These are phyloP conservation scores for Moniliella sp. DNA, from an alignment of 1,284 basidiomycete genomes.

Conservation along the genomic window DNA sequence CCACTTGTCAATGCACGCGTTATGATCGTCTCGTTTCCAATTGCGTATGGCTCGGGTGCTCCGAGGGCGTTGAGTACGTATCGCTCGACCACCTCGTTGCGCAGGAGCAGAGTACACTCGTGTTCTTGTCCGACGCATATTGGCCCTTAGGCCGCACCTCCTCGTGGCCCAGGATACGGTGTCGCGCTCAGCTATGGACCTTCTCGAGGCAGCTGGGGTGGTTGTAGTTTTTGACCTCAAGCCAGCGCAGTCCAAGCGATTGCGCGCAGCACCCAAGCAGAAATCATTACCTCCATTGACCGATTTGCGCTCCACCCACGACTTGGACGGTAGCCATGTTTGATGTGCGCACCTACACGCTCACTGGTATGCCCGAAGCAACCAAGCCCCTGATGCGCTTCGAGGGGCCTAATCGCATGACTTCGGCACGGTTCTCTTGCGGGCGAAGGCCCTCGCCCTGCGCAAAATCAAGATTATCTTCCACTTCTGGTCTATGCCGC, in stretches of 20 bases:
- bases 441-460: slow-evolving; percentile 61
- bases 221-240: slow-evolving; percentile 79
- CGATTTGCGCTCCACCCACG: slow-evolving; percentile 71
- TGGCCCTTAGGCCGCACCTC: slow-evolving; percentile 71
- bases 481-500: slow-evolving; percentile 75
- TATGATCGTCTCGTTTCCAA: slow-evolving; percentile 82
- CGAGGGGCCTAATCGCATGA: slow-evolving; percentile 60
- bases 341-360: slow-evolving; percentile 77
- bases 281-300: slow-evolving; percentile 84
- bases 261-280: slow-evolving; percentile 77
- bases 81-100: slow-evolving; percentile 74
- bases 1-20: slow-evolving; percentile 58
- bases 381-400: slow-evolving; percentile 94
- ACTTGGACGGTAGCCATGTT: slow-evolving; percentile 75
- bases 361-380: slow-evolving; percentile 64
- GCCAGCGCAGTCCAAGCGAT: slow-evolving; percentile 66
- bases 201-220: slow-evolving; percentile 65
- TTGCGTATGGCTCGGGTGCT: slow-evolving; percentile 95
- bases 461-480: slow-evolving; percentile 74
- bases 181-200: slow-evolving; percentile 70
- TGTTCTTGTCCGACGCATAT: slow-evolving; percentile 67
- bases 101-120: slow-evolving; percentile 86
- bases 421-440: slow-evolving; percentile 74
- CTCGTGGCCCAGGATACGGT: slow-evolving; percentile 79
- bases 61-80: slow-evolving; percentile 78